Evolutionary conservation across 2,329 filamentous ascomycete species (phyloP).

Genomic region (Metarhizium album): DNA sequence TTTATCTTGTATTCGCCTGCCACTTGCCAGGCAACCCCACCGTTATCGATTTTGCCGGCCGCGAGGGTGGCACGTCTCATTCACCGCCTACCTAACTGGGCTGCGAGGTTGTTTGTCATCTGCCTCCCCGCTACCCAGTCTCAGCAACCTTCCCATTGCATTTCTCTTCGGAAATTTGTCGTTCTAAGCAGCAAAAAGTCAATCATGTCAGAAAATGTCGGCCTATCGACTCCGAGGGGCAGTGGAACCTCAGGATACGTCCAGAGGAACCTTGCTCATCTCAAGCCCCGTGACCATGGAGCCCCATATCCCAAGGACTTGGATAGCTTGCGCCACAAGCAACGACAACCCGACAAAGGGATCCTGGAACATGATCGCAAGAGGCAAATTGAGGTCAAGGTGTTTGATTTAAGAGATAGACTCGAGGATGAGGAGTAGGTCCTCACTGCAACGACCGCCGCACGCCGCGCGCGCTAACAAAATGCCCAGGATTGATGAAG

Average conservation of each 20-base stretch:
- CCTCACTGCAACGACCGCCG: not conserved
- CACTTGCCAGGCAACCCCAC: slow-evolving; percentile 9
- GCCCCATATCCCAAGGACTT: slow-evolving; percentile 67
- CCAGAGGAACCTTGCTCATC: slow-evolving; percentile 85
- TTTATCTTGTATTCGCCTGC: not conserved
- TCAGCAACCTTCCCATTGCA: not conserved
- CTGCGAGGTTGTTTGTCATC: not conserved
- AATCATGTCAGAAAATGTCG: slow-evolving; percentile 90
- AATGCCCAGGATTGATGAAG: slow-evolving; percentile 58
- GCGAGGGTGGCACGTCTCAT: slow-evolving; percentile 5
- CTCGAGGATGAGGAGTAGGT: slow-evolving; percentile 81
- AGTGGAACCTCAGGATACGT: slow-evolving; percentile 97
- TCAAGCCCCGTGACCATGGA: slow-evolving; percentile 70
- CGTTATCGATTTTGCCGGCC: slow-evolving; percentile 17
- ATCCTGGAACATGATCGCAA: slow-evolving; percentile 93
- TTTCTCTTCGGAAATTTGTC: not conserved
- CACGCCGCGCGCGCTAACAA: slow-evolving; percentile 6
- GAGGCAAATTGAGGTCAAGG: slow-evolving; percentile 83
- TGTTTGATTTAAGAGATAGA: slow-evolving; percentile 79
- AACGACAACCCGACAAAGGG: slow-evolving; percentile 77
- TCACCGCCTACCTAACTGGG: slow-evolving; percentile 14
- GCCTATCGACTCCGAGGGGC: slow-evolving; percentile 84
- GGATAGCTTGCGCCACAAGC: slow-evolving; percentile 59
- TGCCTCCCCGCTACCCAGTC: not conserved
- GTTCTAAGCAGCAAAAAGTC: not conserved